phyloP scores from a whole-genome alignment of 2,329 filamentous ascomycete species.

The Penicillium nordicum region DNA sequence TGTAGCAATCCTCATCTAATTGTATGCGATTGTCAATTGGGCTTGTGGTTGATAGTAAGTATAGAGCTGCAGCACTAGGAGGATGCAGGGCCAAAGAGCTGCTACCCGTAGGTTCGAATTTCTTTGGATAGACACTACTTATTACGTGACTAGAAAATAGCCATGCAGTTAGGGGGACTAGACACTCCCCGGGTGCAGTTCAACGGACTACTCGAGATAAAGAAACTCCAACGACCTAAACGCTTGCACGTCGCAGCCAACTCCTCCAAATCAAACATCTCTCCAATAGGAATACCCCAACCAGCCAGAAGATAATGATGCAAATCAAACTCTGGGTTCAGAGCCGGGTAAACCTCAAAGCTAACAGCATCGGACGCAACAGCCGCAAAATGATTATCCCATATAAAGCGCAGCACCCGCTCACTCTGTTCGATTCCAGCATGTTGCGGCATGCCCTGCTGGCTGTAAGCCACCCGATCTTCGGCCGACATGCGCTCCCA shows the following conservation, averaged over 20 bases:
- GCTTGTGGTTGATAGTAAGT: background rate
- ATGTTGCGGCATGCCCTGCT: constrained; percentile 32
- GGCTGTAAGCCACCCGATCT: constrained; percentile 30
- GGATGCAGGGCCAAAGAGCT: no score
- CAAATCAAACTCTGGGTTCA: constrained; percentile 34
- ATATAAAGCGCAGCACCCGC: constrained; percentile 54
- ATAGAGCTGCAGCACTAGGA: no score
- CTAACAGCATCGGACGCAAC: constrained; percentile 59
- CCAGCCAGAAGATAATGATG: constrained; percentile 38
- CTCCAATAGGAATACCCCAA: constrained; percentile 40
- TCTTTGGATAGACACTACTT: background rate
- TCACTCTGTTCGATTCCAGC: constrained; percentile 40
- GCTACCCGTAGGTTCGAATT: background rate
- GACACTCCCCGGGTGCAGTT: constrained; percentile 41
- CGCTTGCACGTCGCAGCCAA: constrained; percentile 33
- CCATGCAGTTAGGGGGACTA: constrained; percentile 44
- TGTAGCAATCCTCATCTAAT: background rate
- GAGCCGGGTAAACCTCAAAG: constrained; percentile 51
- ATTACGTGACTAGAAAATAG: constrained; percentile 35
- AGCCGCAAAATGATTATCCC: constrained; percentile 58
- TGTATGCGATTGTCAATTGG: background rate
- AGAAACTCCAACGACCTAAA: constrained; percentile 38
- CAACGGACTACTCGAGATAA: constrained; percentile 40
- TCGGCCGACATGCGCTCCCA: constrained; percentile 32
- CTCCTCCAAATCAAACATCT: constrained; percentile 42